Conservation (phyloP, 2,329 filamentous ascomycete species). For the Ceratocystis papillata region DNA sequence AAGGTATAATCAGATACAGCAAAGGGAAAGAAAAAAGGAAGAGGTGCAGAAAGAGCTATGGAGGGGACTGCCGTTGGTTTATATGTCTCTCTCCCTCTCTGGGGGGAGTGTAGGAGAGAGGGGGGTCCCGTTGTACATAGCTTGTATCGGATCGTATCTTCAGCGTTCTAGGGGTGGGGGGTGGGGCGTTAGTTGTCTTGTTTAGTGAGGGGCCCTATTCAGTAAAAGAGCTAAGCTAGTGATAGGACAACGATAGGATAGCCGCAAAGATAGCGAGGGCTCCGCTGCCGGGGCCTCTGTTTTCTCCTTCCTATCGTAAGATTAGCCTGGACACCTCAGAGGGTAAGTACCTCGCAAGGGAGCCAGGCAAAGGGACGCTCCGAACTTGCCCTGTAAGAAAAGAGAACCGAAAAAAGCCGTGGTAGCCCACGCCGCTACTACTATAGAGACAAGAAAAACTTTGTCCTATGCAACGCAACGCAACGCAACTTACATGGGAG, state of each 20-base stretch:
- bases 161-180: neutral
- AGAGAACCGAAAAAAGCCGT: neutral
- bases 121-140: neutral
- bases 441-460: neutral
- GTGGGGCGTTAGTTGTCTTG: neutral
- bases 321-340: neutral
- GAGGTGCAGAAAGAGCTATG: neutral
- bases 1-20: constrained; percentile 18
- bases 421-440: no score
- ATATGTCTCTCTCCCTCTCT: constrained; percentile 15
- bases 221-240: neutral
- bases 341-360: no score
- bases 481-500: neutral
- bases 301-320: neutral
- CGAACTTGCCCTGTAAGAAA: neutral
- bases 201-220: neutral
- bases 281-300: constrained; percentile 15
- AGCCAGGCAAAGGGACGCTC: no score
- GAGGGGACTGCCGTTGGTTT: constrained; percentile 18
- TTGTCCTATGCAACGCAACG: neutral
- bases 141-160: constrained; percentile 8
- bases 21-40: constrained; percentile 21
- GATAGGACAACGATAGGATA: neutral
- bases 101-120: neutral
- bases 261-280: constrained; percentile 10